These are phyloP conservation scores for Coemansia sp. DNA, from an alignment of 192 early-diverging fungal genomes.

Conservation along the genomic window DNA sequence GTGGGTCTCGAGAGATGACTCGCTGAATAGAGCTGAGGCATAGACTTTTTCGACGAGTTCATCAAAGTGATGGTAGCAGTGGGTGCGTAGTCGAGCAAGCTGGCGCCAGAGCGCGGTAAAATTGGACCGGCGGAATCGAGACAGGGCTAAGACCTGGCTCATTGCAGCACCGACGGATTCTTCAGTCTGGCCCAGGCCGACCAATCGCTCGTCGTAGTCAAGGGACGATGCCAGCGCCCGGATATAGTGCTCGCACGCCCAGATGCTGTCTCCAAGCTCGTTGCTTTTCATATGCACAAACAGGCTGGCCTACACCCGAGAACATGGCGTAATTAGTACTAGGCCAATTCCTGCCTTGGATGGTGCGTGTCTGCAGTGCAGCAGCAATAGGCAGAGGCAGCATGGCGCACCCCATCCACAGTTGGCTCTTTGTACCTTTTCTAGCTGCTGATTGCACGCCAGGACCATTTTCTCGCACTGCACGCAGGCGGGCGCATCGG, in stretches of 20 bases:
- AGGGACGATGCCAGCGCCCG: conserved; percentile 7
- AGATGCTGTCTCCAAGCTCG: conserved; percentile 37
- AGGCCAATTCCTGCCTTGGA: background rate
- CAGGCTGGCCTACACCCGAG: conserved; percentile 30
- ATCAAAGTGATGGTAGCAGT: conserved; percentile 30
- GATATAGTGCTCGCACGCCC: conserved; percentile 35
- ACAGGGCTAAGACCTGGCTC: conserved; percentile 36
- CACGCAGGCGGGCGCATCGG: background rate
- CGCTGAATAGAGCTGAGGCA: conserved; percentile 34
- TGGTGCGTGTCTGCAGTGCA: background rate
- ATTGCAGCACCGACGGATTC: conserved; percentile 36
- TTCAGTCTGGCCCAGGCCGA: conserved; percentile 45
- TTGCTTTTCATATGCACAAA: conserved; percentile 43
- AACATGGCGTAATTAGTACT: background rate
- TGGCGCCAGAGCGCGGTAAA: conserved; percentile 49
- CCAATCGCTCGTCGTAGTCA: conserved; percentile 34
- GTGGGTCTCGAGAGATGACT: conserved; percentile 42
- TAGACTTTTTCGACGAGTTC: conserved; percentile 27
- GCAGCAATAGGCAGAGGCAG: background rate
- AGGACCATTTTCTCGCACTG: conserved; percentile 26
- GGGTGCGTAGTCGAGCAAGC: conserved; percentile 19
- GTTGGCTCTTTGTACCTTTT: conserved; percentile 32
- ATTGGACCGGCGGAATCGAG: conserved; percentile 49
- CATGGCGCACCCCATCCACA: background rate
- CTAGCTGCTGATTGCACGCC: conserved; percentile 29